Percentiles rank a stretch among this genome's conserved stretches.
phyloP scores from a whole-genome alignment of 2,329 filamentous ascomycete species.

The Drechslerella dactyloides region DNA sequence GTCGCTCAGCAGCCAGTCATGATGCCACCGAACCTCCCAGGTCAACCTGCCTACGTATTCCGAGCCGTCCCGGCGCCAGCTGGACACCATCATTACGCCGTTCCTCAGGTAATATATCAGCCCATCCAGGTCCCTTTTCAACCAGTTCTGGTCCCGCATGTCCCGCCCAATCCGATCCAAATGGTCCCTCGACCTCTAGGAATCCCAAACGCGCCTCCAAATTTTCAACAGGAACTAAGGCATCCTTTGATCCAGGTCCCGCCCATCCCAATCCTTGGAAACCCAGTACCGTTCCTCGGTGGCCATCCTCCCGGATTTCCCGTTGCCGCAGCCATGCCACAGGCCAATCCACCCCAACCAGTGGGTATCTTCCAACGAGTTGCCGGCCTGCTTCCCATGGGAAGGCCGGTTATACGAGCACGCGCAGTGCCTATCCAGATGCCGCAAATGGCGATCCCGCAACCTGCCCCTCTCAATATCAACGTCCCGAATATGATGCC shows the following conservation, averaged over 20 bases:
- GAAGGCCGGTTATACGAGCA: neutral
- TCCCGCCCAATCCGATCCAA: constrained; percentile 26
- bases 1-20: neutral
- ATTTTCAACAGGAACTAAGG: constrained; percentile 41
- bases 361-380: constrained; percentile 24
- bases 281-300: constrained; percentile 25
- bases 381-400: constrained; percentile 7
- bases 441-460: neutral
- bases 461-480: constrained; percentile 1
- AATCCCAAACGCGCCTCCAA: constrained; percentile 18
- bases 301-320: neutral
- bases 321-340: neutral
- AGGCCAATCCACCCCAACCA: neutral
- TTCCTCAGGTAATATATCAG: constrained; percentile 36
- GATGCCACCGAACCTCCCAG: neutral
- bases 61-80: constrained; percentile 1
- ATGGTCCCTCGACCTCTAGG: constrained; percentile 24
- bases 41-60: neutral
- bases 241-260: constrained; percentile 34
- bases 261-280: constrained; percentile 17
- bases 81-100: no score
- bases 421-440: neutral
- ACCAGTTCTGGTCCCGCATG: constrained; percentile 1
- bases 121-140: constrained; percentile 26
- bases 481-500: neutral